Base-by-base conservation (phyloP, 257 asterid species). In the Euphrasia confusa region DNA sequence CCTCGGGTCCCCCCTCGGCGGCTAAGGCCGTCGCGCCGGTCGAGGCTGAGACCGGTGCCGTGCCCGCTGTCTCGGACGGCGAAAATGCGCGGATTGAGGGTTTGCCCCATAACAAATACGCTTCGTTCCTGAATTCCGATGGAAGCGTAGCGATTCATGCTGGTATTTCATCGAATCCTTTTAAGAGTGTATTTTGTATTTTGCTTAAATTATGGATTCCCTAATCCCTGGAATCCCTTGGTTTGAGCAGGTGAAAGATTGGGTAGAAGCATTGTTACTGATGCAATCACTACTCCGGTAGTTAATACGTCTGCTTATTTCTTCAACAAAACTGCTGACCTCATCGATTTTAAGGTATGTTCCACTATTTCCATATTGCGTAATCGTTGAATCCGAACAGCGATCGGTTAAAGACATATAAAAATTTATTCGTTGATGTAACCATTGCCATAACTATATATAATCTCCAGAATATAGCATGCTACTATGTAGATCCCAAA, bases 131-230 rank as follows among this genome's bases (percentile, higher is more conserved):
- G 81, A 70, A 80, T 71, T 76, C 81, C 10, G 93, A 85, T 78
- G 96, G 88, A 35, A 90, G 97, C 84, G 70, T 90, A 24, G 85
- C 97, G 13, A 77, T 90, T 81, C 97, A 90, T 82, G 97, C 93
- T 58, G 97, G 97, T 90, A 85, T 44, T 21, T 21, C 24, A 21
- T 21, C 24, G 24, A 21, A 21, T 21, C 24, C 24, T 21, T 21
- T 21, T 21, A 21, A 21, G 24, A 21, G 24, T 21, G 24, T 21
- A 21, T 21, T 21, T 21, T 21, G 24, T 21, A 0, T 21, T 21
- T 21, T 21, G 24, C 24, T 21, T 21, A 21, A 21, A 21, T 21
- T 21, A 21, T 21, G 24, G 24, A 21, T 21, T 21, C 24, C 24
- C 24, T 21, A 21, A 21, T 21, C 24, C 24, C 24, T 21, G 24